Evolutionary conservation across 352 stramenopile genomes (phyloP).

Genomic region (Phytophthora pini): DNA sequence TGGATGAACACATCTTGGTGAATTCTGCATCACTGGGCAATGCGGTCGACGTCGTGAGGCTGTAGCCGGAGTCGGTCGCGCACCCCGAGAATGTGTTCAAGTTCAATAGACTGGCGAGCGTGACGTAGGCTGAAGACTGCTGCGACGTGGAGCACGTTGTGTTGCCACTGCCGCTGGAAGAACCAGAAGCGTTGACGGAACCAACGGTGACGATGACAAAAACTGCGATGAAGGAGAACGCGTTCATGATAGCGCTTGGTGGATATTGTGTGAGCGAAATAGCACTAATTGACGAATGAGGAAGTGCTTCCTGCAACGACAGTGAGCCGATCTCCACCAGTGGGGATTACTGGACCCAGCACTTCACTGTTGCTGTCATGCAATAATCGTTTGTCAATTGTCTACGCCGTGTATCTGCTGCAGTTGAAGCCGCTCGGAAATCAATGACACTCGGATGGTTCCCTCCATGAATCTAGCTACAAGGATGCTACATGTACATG

Average conservation of each 20-base stretch:
- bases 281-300: not conserved
- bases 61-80: not conserved
- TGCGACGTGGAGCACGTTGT: conserved; percentile 2
- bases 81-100: not conserved
- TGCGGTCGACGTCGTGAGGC: conserved; percentile 31
- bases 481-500: too few species aligned
- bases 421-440: too few species aligned
- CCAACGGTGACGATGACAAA: not conserved
- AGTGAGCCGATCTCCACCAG: not conserved
- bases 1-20: conserved; percentile 38
- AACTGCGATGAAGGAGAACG: not conserved
- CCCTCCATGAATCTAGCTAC: too few species aligned
- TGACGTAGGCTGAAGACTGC: conserved; percentile 8
- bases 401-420: too few species aligned
- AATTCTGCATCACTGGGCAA: conserved; percentile 35
- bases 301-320: not conserved
- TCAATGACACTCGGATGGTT: not conserved
- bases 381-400: not conserved
- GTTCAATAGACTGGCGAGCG: conserved; percentile 1
- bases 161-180: not conserved
- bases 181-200: not conserved
- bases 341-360: not conserved
- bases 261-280: not conserved
- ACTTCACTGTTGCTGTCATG: not conserved
- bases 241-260: not conserved